Evolutionary conservation across 2,329 filamentous ascomycete species (phyloP), one percentile per base, ranked within the genome.

Genomic region (Arthrobotrys entomopaga): DNA sequence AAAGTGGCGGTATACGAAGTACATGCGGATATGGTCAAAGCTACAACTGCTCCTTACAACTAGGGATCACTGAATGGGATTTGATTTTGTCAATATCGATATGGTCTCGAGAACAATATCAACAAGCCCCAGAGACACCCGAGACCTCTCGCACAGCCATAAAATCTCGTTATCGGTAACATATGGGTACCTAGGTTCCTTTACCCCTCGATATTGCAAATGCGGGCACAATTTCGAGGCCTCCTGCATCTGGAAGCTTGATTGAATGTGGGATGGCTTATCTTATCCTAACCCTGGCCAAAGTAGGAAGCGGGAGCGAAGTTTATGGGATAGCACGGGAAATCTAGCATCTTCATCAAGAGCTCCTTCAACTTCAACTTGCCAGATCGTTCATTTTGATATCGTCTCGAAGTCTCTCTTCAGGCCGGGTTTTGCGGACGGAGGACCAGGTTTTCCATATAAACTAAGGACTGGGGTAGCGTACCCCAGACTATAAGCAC

Each of bases 211-310:
- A 50, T 53, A n/a, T 20, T 19, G 46, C 50, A 38, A 48, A 66
- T 46, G 64, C 64, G 56, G 56, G 48, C 64, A 50, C 19, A 52
- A 50, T 20, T 57, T 50, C 3, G 46, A 52, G 43, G n/a, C 57
- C 5, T 60, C 42, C 43, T 60, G 20, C 40, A 58, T 71, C 52
- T 58, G 67, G 67, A 60, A 65, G 54, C 48, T 64, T 65, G 54
- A 60, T 64, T 72, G 66, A 58, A 64, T 20, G 66, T 24, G 48
- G 65, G 38, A 60, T 24, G 46, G 40, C 29, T 57, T 65, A 73
- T 72, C 59, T 72, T 60, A 59, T 58, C 60, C 38, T 42, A 38
- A 54, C 38, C 67, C 59, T 24, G 26, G 66, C 26, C 46, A 16
- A 50, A 46, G 42, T 46, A 46, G 20, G 54, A n/a, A 64, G 49